Evolutionary conservation across 257 asterid species (phyloP), one percentile per base, ranked within the genome.

Genomic region (Pogostemon cablin): DNA sequence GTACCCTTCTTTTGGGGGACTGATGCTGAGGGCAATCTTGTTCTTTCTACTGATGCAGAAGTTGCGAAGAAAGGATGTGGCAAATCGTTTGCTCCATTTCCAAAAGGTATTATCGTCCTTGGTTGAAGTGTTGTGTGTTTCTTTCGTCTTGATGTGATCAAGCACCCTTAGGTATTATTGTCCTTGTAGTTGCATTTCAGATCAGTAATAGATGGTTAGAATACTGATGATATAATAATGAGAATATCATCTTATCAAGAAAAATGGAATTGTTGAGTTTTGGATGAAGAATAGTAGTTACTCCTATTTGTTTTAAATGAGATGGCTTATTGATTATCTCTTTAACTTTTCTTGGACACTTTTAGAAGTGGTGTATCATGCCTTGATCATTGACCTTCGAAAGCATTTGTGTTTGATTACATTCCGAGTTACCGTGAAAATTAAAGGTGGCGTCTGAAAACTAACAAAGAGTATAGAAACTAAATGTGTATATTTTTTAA

Each of bases 1-100:
- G 90, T 91, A 3, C 92, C 97, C 34, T 89, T 90, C 77, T 91
- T 82, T 78, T 90, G 97, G 98, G 98, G 97, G 67, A 75, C 88
- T 32, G 97, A 91, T 84, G 83, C 93, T 5, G 97, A 87, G 68
- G 99, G 96, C 72, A 78, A 85, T 68, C 88, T 93, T 35, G 96
- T 93, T 78, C 83, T 91, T 71, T 89, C 96, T 4, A 81, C 80
- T 78, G 96, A 93, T 49, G 82, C 79, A 3, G 92, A 89, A 44
- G 78, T 90, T 65, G 92, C 83, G 80, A 93, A 91, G 80, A 85
- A 89, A 67, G 91, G 96, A n/a, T 93, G 99, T 72, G 96, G 96
- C 52, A 93, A 86, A 71, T 85, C 96, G 39, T 87, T 82, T 75
- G 96, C 96, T 49, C 95, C 97, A 5, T 93, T 93, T 78, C 96